A percentile compares a stretch with the other conserved stretches of the same genome.
Evolutionary conservation across 1,139 yeast species (phyloP).

Genomic region (Suhomyces taliae): DNA sequence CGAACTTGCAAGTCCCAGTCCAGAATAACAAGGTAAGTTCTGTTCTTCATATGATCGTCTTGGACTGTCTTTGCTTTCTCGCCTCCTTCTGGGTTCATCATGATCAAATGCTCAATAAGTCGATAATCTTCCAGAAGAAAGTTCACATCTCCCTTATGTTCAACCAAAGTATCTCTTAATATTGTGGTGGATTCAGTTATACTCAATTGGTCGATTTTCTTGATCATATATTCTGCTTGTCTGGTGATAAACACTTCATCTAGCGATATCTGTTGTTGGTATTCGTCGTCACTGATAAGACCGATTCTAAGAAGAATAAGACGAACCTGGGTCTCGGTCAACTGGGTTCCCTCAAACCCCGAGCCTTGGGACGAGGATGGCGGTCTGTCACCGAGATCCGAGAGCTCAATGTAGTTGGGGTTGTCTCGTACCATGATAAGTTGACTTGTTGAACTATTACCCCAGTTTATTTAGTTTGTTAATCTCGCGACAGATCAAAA

Average conservation of each 20-base stretch:
- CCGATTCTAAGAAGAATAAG: slow-evolving; percentile 33
- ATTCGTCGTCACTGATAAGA: slow-evolving; percentile 29
- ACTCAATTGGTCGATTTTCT: slow-evolving; percentile 24
- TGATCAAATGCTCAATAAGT: slow-evolving; percentile 33
- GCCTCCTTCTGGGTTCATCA: slow-evolving; percentile 18
- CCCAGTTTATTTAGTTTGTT: background rate
- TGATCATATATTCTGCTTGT: slow-evolving; percentile 31
- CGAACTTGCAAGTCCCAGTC: slow-evolving; percentile 41
- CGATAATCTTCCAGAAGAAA: slow-evolving; percentile 38
- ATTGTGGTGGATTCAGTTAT: slow-evolving; percentile 31
- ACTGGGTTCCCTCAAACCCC: slow-evolving; percentile 1
- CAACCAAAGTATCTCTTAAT: slow-evolving; percentile 38
- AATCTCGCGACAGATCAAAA: background rate
- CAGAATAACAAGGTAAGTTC: slow-evolving; percentile 28
- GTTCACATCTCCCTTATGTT: slow-evolving; percentile 45
- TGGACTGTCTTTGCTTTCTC: slow-evolving; percentile 1
- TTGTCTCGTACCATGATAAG: slow-evolving; percentile 1
- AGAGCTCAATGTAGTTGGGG: slow-evolving; percentile 15
- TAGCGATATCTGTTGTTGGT: slow-evolving; percentile 11
- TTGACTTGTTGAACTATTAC: background rate
- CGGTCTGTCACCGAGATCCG: slow-evolving; percentile 7
- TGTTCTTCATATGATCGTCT: slow-evolving; percentile 20
- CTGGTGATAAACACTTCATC: slow-evolving; percentile 20
- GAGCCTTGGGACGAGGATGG: background rate
- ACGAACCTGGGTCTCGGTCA: slow-evolving; percentile 26